phyloP scores from a whole-genome alignment of 257 asterid species.

The Haberlea rhodopensis region DNA sequence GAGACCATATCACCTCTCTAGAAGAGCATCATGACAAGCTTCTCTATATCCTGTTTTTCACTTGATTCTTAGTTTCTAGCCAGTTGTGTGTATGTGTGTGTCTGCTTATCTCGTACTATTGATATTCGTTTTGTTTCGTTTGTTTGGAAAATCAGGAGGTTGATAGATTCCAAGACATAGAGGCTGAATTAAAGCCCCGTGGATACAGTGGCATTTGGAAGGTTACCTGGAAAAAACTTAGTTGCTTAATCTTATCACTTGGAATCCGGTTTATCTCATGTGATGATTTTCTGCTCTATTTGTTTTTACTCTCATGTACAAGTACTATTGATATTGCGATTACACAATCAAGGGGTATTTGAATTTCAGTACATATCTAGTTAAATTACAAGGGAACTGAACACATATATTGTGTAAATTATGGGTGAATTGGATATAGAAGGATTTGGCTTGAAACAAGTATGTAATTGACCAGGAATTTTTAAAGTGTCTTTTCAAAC shows the following conservation, averaged over 20 bases:
- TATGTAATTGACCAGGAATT: too few relatives aligned
- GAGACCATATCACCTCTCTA: not conserved
- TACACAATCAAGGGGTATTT: not conserved
- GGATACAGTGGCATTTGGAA: constrained; percentile 96
- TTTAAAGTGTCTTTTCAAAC: too few relatives aligned
- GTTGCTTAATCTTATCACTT: constrained; percentile 24
- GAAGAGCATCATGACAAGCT: constrained; percentile 13
- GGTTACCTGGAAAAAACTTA: constrained; percentile 43
- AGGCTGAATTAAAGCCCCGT: constrained; percentile 60
- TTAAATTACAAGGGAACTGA: not conserved
- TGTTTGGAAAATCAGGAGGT: constrained; percentile 69
- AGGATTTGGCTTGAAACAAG: too few relatives aligned
- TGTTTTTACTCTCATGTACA: not conserved
- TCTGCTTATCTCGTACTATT: constrained; percentile 19
- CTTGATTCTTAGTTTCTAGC: not conserved
- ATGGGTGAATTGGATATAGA: too few relatives aligned
- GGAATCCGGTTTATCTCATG: constrained; percentile 5
- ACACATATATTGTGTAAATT: not conserved
- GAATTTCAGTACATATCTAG: not conserved
- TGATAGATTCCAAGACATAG: constrained; percentile 83
- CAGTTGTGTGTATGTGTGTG: not conserved
- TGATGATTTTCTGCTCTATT: constrained; percentile 13
- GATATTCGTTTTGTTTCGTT: constrained; percentile 12
- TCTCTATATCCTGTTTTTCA: constrained; percentile 11
- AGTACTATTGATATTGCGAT: constrained; percentile 6